phyloP scores from a whole-genome alignment of 441 rosid species.

The Eugenia klotzschiana region DNA sequence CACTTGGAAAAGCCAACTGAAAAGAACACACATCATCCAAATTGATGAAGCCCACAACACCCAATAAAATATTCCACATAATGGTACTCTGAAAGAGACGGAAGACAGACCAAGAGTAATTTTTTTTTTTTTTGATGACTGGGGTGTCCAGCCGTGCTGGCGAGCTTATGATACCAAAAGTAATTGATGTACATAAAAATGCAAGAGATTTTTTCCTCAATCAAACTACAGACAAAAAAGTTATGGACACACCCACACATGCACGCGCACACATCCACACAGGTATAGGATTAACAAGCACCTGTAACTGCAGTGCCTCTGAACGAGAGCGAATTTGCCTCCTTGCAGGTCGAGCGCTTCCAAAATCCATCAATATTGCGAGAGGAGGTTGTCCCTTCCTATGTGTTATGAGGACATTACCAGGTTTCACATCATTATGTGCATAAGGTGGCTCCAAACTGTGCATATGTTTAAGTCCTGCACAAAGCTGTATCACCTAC shows the following conservation, averaged over 20 bases:
- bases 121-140: no score
- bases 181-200: not conserved
- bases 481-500: slow-evolving; percentile 59
- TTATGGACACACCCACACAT: not conserved
- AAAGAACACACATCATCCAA: not conserved
- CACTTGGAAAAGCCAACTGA: not conserved
- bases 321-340: slow-evolving; percentile 78
- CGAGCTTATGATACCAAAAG: no score
- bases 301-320: slow-evolving; percentile 94
- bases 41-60: not conserved
- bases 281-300: slow-evolving; percentile 5
- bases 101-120: not conserved
- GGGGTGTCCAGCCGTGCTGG: no score
- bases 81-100: not conserved
- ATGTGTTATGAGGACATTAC: slow-evolving; percentile 81
- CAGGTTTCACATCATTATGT: slow-evolving; percentile 98
- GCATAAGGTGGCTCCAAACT: slow-evolving; percentile 85
- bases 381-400: slow-evolving; percentile 78
- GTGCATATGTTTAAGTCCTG: slow-evolving; percentile 96
- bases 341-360: slow-evolving; percentile 82
- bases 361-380: slow-evolving; percentile 96
- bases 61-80: not conserved
- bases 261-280: not conserved
- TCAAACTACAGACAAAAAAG: not conserved
- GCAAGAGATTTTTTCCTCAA: not conserved